Conservation (phyloP, 2,329 filamentous ascomycete species). For the Neopestalotiopsis clavispora region DNA sequence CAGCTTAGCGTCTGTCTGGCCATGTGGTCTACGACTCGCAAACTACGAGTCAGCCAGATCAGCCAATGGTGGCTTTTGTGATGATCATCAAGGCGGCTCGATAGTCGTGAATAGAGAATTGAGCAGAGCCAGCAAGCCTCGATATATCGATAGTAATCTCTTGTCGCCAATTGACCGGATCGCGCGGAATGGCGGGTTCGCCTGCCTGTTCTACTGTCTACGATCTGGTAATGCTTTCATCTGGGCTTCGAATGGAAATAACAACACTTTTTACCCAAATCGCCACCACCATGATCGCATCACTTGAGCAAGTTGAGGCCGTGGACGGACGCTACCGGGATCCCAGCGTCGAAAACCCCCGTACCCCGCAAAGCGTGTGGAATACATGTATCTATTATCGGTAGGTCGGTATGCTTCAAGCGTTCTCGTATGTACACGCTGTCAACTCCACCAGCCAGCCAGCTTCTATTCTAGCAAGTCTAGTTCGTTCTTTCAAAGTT, state of each 20-base stretch:
- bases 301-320: neutral
- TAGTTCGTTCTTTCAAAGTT: neutral
- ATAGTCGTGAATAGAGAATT: neutral
- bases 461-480: neutral
- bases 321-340: neutral
- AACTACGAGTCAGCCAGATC: neutral
- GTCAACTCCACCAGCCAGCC: neutral
- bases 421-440: neutral
- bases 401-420: neutral
- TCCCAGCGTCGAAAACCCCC: neutral
- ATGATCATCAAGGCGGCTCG: neutral
- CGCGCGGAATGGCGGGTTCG: too few relatives aligned
- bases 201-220: neutral
- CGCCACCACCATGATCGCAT: constrained; percentile 1
- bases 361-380: neutral
- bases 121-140: neutral
- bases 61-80: constrained; percentile 2
- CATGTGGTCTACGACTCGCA: neutral
- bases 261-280: neutral
- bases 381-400: neutral
- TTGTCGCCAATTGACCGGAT: neutral
- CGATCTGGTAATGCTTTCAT: neutral
- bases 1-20: neutral
- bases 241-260: neutral
- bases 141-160: neutral